Evolutionary conservation across 2,329 filamentous ascomycete genomes (phyloP).

Genomic region (Colletotrichum echinochloae): DNA sequence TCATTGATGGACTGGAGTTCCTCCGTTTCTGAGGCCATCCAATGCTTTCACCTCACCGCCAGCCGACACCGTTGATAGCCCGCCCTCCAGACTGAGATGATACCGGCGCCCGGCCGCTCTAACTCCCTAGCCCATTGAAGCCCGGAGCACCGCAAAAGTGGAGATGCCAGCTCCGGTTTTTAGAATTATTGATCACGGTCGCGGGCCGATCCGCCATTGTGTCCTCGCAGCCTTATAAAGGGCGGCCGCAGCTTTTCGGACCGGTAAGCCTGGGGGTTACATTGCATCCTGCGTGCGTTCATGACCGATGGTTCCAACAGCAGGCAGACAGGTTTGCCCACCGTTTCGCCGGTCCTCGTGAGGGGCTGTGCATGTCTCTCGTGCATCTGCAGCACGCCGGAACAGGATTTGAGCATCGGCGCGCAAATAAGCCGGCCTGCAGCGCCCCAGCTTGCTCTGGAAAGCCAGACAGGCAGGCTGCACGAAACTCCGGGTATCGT

Average conservation of each 20-base stretch:
- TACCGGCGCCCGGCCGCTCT: background rate
- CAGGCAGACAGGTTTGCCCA: background rate
- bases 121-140: background rate
- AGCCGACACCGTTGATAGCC: background rate
- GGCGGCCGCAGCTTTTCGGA: background rate
- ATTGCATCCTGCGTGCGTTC: background rate
- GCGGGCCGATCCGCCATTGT: background rate
- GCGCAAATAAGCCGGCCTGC: background rate
- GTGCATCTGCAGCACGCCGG: background rate
- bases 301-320: background rate
- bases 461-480: background rate
- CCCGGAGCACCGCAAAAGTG: constrained; percentile 1
- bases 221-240: background rate
- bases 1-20: background rate
- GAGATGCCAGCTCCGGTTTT: background rate
- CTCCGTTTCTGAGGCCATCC: background rate
- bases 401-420: background rate
- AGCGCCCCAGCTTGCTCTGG: background rate
- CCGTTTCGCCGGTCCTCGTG: background rate
- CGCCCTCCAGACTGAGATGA: background rate
- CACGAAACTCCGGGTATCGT: background rate
- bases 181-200: background rate
- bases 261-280: background rate
- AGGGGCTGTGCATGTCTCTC: background rate
- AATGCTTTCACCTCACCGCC: background rate